Conservation (phyloP, 768 basidiomycete genomes). For the Tulasnella sp. region DNA sequence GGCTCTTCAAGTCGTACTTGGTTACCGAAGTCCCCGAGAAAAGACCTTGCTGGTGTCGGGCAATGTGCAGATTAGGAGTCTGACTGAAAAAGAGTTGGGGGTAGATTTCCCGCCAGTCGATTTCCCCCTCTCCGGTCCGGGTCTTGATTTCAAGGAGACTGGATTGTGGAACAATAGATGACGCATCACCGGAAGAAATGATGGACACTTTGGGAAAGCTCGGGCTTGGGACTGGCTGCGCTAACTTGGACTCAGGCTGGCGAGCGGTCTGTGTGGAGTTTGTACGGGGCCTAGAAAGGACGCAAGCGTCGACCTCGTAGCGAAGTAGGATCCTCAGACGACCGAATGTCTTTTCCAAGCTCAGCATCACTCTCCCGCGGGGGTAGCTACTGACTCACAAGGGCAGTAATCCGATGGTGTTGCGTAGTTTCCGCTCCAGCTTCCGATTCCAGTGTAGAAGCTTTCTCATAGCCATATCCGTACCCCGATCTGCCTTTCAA, state of each 20-base stretch:
- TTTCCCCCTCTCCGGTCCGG: background rate
- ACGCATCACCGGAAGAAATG: background rate
- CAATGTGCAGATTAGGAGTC: slow-evolving; percentile 1
- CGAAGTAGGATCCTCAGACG: background rate
- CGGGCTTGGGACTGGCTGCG: background rate
- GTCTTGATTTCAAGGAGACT: slow-evolving; percentile 13
- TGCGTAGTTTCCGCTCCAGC: background rate
- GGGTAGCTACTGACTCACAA: background rate
- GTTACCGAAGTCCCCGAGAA: background rate
- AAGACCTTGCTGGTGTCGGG: slow-evolving; percentile 4
- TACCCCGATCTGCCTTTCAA: background rate
- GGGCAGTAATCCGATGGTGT: background rate
- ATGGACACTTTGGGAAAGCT: background rate
- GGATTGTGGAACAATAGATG: background rate
- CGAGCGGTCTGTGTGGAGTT: background rate
- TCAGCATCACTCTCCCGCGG: background rate
- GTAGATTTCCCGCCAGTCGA: slow-evolving; percentile 8
- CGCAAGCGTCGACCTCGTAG: slow-evolving; percentile 7
- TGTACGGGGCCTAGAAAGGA: background rate
- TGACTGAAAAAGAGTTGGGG: slow-evolving; percentile 1
- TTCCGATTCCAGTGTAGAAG: background rate
- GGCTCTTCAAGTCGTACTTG: background rate
- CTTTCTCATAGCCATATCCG: slow-evolving; percentile 3
- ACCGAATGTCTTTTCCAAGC: background rate
- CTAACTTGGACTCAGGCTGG: background rate